phyloP scores from a whole-genome alignment of 73 alveolate species.

The Blepharisma japonicum region DNA sequence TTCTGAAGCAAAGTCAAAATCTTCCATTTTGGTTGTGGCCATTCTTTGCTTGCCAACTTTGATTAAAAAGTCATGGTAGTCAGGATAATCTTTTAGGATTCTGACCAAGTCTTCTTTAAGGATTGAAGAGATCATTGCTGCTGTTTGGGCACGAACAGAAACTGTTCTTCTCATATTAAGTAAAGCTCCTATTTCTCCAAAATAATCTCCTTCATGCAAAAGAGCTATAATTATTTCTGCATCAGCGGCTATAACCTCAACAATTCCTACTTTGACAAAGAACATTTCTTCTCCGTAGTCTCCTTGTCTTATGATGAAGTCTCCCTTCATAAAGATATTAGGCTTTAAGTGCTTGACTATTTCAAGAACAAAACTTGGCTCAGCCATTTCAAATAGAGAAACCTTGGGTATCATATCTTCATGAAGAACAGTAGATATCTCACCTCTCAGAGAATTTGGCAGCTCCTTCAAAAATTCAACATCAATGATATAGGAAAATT shows the following conservation, averaged over 20 bases:
- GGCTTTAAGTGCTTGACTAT: constrained; percentile 45
- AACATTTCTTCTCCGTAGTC: constrained; percentile 56
- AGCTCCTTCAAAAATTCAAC: constrained; percentile 43
- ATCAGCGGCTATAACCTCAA: constrained; percentile 50
- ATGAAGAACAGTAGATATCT: constrained; percentile 41
- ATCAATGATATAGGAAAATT: constrained; percentile 32
- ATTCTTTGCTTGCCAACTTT: constrained; percentile 56
- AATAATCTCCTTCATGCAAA: constrained; percentile 58
- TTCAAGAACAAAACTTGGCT: constrained; percentile 50
- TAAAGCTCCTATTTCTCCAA: constrained; percentile 67
- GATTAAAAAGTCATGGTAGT: constrained; percentile 35
- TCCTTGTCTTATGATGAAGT: constrained; percentile 35
- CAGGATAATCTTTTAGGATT: constrained; percentile 43
- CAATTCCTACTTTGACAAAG: constrained; percentile 51
- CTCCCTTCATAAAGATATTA: constrained; percentile 33
- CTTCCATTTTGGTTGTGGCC: constrained; percentile 46
- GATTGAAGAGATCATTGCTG: constrained; percentile 43
- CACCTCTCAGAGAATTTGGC: constrained; percentile 49
- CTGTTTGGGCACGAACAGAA: constrained; percentile 44
- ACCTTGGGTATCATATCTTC: constrained; percentile 48
- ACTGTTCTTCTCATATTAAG: constrained; percentile 42
- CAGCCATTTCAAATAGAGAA: constrained; percentile 53
- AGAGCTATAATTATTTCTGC: constrained; percentile 45
- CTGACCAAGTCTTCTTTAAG: constrained; percentile 29
- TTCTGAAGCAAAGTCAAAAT: constrained; percentile 20